These are phyloP conservation scores for Hibiscus trionum DNA, from an alignment of 345 rosid genomes.

Conservation along the genomic window DNA sequence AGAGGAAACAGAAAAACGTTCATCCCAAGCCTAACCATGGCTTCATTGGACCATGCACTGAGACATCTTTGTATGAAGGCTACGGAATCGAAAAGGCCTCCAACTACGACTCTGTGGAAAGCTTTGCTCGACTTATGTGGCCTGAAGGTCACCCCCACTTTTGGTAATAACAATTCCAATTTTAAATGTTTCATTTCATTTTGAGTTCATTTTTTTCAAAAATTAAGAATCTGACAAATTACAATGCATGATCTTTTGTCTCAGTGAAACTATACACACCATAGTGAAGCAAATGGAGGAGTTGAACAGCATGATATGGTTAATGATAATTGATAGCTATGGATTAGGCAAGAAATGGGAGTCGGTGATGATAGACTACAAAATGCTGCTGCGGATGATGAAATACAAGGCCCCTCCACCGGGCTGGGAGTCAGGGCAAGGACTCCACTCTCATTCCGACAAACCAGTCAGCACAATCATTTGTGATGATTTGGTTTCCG, in stretches of 20 bases:
- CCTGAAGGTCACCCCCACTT: constrained; percentile 2
- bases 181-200: neutral
- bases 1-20: constrained; percentile 8
- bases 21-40: constrained; percentile 12
- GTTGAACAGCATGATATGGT: neutral
- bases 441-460: neutral
- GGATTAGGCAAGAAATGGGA: neutral
- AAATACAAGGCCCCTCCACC: neutral
- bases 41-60: neutral
- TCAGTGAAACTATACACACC: neutral
- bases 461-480: neutral
- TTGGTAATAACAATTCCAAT: neutral
- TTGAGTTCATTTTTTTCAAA: neutral
- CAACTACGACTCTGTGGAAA: neutral
- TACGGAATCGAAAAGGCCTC: constrained; percentile 14
- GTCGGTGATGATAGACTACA: neutral
- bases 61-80: constrained; percentile 6
- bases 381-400: constrained; percentile 5
- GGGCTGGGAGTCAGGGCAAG: neutral
- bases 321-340: constrained; percentile 13
- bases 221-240: no score
- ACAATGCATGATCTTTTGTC: neutral
- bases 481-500: neutral
- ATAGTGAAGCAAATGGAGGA: constrained; percentile 7
- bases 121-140: constrained; percentile 9